Percentiles rank a stretch among this genome's conserved stretches.
Conservation (phyloP, 305 asterid species). For the Fraxinus ornus region DNA sequence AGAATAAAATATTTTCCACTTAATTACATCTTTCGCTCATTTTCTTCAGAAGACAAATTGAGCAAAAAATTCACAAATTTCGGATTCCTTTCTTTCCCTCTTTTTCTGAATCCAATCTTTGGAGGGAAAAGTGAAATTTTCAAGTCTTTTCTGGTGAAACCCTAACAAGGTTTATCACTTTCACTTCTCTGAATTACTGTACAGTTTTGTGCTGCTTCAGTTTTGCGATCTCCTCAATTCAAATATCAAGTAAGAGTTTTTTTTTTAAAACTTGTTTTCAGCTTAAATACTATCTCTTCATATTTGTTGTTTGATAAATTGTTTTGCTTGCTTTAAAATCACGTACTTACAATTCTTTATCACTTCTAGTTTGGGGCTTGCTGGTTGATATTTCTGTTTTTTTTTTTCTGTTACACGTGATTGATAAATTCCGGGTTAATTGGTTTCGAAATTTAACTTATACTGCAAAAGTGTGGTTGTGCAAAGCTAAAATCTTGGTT, state of each 20-base stretch:
- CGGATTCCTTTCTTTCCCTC: slow-evolving; percentile 46
- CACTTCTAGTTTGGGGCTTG: slow-evolving; percentile 28
- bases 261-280: slow-evolving; percentile 17
- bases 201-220: slow-evolving; percentile 8
- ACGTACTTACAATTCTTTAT: slow-evolving; percentile 29
- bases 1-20: slow-evolving; percentile 20
- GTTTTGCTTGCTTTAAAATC: background rate
- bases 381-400: slow-evolving; percentile 30
- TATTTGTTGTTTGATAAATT: slow-evolving; percentile 8
- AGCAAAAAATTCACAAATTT: slow-evolving; percentile 28
- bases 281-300: slow-evolving; percentile 1
- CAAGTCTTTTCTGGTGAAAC: slow-evolving; percentile 22
- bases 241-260: slow-evolving; percentile 29
- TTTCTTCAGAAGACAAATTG: slow-evolving; percentile 25
- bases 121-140: slow-evolving; percentile 53
- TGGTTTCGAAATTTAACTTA: background rate
- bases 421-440: background rate
- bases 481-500: background rate
- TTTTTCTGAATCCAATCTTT: slow-evolving; percentile 37
- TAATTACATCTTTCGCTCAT: slow-evolving; percentile 16
- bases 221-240: slow-evolving; percentile 9
- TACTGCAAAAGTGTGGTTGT: background rate
- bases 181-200: slow-evolving; percentile 20
- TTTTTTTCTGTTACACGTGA: background rate
- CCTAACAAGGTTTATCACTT: background rate